phyloP scores from a whole-genome alignment of 441 rosid species.

The Pelargonium fulgidum region DNA sequence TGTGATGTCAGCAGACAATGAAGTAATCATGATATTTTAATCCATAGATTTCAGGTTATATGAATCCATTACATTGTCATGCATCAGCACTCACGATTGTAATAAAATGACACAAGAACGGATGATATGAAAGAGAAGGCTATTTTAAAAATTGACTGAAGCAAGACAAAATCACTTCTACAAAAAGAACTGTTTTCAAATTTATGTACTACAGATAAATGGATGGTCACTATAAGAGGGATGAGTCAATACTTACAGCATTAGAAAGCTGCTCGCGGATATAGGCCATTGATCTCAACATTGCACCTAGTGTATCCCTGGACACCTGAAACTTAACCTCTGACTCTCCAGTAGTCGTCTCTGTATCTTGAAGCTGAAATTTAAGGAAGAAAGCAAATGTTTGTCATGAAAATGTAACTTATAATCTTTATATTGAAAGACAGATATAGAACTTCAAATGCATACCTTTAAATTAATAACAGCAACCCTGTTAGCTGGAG shows the following conservation, averaged over 20 bases:
- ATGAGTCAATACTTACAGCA: conserved; percentile 2
- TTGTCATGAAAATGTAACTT: too few relatives aligned
- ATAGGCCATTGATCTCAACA: conserved; percentile 7
- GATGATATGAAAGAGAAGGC: background rate
- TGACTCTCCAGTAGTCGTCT: background rate
- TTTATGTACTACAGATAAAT: background rate
- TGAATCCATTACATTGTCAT: too few relatives aligned
- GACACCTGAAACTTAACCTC: conserved; percentile 7
- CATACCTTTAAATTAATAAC: conserved; percentile 3
- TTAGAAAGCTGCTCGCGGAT: conserved; percentile 8
- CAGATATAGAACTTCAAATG: background rate
- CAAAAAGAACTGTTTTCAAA: background rate
- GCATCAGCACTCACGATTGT: too few relatives aligned
- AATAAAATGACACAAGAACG: too few relatives aligned
- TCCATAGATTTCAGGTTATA: background rate
- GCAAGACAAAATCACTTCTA: background rate
- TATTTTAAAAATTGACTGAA: background rate
- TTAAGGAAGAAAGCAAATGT: background rate
- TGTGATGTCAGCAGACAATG: background rate
- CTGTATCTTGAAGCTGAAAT: conserved; percentile 4
- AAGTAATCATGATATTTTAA: background rate
- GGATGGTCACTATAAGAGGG: background rate
- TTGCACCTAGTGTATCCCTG: conserved; percentile 1
- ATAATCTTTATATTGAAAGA: too few relatives aligned
- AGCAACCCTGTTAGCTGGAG: conserved; percentile 7